Evolutionary conservation across 148 eudicot species (phyloP).

Genomic region (Rhododendron vialii): DNA sequence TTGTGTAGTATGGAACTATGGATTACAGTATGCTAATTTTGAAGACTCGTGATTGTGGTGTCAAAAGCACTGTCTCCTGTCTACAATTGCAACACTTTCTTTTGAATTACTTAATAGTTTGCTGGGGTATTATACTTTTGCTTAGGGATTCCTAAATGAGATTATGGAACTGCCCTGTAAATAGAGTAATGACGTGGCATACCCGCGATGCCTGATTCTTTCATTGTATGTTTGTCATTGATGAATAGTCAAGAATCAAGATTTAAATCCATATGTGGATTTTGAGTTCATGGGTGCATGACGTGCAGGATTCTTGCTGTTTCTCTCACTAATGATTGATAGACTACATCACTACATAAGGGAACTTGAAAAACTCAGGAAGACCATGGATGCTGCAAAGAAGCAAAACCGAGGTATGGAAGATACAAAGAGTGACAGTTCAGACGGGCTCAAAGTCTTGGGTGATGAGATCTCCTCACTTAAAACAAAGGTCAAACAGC

Average conservation of each 20-base stretch:
- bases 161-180: neutral
- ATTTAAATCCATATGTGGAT: neutral
- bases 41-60: neutral
- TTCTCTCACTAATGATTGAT: slow-evolving; percentile 42
- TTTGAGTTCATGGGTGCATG: neutral
- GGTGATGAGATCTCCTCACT: slow-evolving; percentile 21
- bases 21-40: neutral
- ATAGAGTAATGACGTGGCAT: neutral
- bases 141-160: neutral
- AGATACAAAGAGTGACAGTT: slow-evolving; percentile 18
- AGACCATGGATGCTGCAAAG: slow-evolving; percentile 30
- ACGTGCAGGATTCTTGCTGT: slow-evolving; percentile 39
- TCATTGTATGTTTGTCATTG: neutral
- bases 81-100: neutral
- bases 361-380: slow-evolving; percentile 39
- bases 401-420: slow-evolving; percentile 29
- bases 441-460: slow-evolving; percentile 23
- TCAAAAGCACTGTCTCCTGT: neutral
- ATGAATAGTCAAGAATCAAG: neutral
- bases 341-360: slow-evolving; percentile 45
- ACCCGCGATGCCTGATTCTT: neutral
- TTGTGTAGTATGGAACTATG: neutral
- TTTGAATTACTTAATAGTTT: neutral
- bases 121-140: neutral
- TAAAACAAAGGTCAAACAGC: slow-evolving; percentile 22